Evolutionary conservation across 768 basidiomycete species (phyloP).

Genomic region (Lactarius vividus): DNA sequence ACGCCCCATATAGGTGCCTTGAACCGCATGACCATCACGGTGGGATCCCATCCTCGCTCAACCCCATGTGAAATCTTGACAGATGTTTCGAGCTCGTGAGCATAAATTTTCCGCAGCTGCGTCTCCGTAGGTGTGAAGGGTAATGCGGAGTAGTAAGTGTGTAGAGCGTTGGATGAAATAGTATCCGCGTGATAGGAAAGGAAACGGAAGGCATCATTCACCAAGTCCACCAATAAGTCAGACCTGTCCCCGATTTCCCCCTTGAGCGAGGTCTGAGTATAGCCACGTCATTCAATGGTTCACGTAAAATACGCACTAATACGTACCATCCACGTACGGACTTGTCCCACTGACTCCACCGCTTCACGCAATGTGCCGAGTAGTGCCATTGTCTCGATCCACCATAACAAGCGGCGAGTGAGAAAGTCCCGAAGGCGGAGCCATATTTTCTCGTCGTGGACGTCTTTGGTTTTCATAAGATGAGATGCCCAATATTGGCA

Average conservation of each 20-base stretch:
- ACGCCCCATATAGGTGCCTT: neutral
- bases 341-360: rapidly evolving
- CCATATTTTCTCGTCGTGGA: neutral
- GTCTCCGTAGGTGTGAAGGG: neutral
- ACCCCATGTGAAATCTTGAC: neutral
- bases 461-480: neutral
- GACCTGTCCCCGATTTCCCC: neutral
- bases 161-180: neutral
- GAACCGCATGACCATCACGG: neutral
- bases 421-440: neutral
- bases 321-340: neutral
- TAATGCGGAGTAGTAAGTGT: neutral
- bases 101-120: neutral
- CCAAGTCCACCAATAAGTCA: neutral
- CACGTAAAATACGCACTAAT: neutral
- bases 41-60: neutral
- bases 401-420: neutral
- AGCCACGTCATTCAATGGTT: neutral
- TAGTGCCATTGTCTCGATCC: neutral
- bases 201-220: neutral
- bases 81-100: neutral
- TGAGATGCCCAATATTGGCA: neutral
- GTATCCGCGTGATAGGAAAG: neutral
- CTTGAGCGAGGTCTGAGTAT: neutral
- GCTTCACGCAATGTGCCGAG: neutral